Evolutionary conservation across 441 rosid species (phyloP).

Genomic region (Theobroma grandiflorum): DNA sequence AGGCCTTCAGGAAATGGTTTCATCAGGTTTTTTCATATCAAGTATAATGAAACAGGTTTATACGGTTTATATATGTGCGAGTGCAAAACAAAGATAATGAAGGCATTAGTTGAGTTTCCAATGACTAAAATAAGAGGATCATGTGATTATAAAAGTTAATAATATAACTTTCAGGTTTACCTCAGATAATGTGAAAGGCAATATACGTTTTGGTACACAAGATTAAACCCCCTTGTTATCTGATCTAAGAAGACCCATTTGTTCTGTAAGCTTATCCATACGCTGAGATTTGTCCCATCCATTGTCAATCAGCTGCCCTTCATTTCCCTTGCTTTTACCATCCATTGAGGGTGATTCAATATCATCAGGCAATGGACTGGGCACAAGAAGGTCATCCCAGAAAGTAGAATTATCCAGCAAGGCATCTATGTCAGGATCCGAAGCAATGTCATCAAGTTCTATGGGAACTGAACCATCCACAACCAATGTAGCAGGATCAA

Average conservation of each 20-base stretch:
- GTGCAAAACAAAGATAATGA: constrained; percentile 9
- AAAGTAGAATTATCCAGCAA: constrained; percentile 57
- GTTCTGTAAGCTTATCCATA: constrained; percentile 78
- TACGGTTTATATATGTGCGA: constrained; percentile 20
- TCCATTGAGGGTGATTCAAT: constrained; percentile 59
- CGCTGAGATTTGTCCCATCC: constrained; percentile 56
- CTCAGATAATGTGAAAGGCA: constrained; percentile 16
- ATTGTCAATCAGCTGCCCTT: constrained; percentile 43
- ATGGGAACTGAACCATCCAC: constrained; percentile 46
- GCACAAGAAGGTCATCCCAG: constrained; percentile 64
- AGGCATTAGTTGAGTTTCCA: constrained; percentile 24
- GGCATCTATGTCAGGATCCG: constrained; percentile 74
- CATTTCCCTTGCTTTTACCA: constrained; percentile 35
- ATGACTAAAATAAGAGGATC: constrained; percentile 24
- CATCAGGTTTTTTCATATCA: not conserved
- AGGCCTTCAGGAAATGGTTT: not conserved
- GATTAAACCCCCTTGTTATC: constrained; percentile 47
- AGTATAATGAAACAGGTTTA: constrained; percentile 12
- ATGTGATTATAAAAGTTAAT: not conserved
- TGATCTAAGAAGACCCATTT: constrained; percentile 81
- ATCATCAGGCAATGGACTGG: constrained; percentile 65
- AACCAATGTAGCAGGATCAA: constrained; percentile 55
- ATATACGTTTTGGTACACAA: constrained; percentile 22
- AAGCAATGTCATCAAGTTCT: constrained; percentile 56
- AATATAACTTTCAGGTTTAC: constrained; percentile 16